These are phyloP conservation scores for Neonectria neomacrospora DNA, from an alignment of 2,329 filamentous ascomycete genomes.

Conservation along the genomic window DNA sequence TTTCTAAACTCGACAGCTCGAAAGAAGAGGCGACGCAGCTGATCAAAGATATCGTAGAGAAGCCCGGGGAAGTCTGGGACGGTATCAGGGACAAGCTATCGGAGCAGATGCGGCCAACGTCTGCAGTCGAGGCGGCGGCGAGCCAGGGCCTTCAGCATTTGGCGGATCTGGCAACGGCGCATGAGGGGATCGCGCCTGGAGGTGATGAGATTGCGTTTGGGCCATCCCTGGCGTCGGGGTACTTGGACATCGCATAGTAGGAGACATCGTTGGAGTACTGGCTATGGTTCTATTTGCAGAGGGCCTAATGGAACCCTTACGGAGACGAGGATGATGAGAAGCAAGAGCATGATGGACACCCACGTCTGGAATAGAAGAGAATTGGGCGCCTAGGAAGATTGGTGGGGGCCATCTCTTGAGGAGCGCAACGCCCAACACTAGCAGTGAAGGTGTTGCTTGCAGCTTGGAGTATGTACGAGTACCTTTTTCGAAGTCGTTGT, in stretches of 20 bases:
- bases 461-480: slow-evolving; percentile 4
- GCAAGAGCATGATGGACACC: background rate
- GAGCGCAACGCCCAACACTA: background rate
- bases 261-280: background rate
- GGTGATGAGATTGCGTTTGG: slow-evolving; percentile 48
- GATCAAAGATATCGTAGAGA: slow-evolving; percentile 67
- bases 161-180: slow-evolving; percentile 65
- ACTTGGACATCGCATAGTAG: slow-evolving; percentile 48
- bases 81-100: slow-evolving; percentile 59
- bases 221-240: slow-evolving; percentile 50
- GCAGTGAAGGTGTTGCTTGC: background rate
- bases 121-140: slow-evolving; percentile 53
- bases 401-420: background rate
- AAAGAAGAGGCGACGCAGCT: slow-evolving; percentile 67
- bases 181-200: slow-evolving; percentile 47
- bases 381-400: background rate
- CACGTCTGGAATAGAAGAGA: background rate
- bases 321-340: background rate
- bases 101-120: slow-evolving; percentile 50
- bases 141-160: slow-evolving; percentile 70
- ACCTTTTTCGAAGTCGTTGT: slow-evolving; percentile 3
- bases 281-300: background rate
- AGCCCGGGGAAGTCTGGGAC: slow-evolving; percentile 67
- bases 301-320: background rate
- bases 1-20: slow-evolving; percentile 65